phyloP scores from a whole-genome alignment of 805 yeast genomes.

The Cyberlindnera mississippiensis region DNA sequence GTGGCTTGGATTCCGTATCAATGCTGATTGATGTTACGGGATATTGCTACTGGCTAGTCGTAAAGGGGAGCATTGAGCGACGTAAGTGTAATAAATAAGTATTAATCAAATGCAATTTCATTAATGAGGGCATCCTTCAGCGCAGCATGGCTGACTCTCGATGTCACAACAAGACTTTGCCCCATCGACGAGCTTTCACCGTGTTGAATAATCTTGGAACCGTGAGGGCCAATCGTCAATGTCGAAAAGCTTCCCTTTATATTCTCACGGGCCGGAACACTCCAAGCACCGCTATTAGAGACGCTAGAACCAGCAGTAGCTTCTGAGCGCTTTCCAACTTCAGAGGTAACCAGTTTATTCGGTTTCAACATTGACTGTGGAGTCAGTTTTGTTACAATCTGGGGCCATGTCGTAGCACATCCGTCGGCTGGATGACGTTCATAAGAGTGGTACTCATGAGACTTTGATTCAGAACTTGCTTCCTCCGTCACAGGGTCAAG shows the following conservation, averaged over 20 bases:
- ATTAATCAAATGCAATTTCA: no score
- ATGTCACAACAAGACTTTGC: conserved; percentile 21
- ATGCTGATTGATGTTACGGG: no score
- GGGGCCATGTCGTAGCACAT: conserved; percentile 2
- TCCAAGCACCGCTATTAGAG: no score
- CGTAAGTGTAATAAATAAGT: no score
- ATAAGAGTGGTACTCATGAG: conserved; percentile 4
- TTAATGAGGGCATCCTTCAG: conserved; percentile 24
- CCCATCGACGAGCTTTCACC: conserved; percentile 25
- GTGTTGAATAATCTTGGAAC: conserved; percentile 25
- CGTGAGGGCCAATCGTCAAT: conserved; percentile 26
- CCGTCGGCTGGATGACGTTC: background rate
- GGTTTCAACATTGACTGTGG: conserved; percentile 5
- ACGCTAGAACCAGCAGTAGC: no score
- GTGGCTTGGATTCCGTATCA: no score
- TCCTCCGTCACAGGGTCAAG: conserved; percentile 2
- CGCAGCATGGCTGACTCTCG: conserved; percentile 26
- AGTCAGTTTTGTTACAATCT: conserved; percentile 1
- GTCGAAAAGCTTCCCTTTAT: conserved; percentile 26
- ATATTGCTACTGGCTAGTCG: no score
- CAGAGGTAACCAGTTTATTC: conserved; percentile 3
- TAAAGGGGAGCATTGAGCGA: no score
- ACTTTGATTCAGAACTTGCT: background rate
- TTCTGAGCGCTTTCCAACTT: conserved; percentile 1
- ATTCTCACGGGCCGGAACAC: conserved; percentile 5